phyloP scores from a whole-genome alignment of 1,284 basidiomycete genomes.

The Apiotrichum mycotoxinovorans region DNA sequence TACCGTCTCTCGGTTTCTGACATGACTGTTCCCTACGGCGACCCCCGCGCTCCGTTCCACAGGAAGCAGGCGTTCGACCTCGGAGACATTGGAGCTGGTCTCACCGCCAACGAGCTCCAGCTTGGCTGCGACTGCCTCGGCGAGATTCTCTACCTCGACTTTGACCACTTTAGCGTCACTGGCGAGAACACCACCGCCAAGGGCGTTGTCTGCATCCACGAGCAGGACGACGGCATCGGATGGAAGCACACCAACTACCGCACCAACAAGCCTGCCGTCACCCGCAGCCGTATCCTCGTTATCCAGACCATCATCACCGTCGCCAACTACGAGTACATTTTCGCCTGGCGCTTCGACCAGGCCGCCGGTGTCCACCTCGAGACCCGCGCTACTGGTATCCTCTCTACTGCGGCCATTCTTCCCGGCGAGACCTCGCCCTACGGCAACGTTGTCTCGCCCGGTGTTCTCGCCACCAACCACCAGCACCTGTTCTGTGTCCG shows the following conservation, averaged over 20 bases:
- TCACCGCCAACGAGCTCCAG: slow-evolving; percentile 48
- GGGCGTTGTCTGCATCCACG: slow-evolving; percentile 51
- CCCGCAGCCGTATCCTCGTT: slow-evolving; percentile 47
- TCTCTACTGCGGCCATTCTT: slow-evolving; percentile 48
- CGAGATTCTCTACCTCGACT: slow-evolving; percentile 47
- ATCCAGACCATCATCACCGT: slow-evolving; percentile 51
- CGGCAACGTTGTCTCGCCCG: slow-evolving; percentile 50
- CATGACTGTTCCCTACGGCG: slow-evolving; percentile 53
- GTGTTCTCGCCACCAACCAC: slow-evolving; percentile 49
- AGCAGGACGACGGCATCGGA: slow-evolving; percentile 50
- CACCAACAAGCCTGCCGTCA: slow-evolving; percentile 39
- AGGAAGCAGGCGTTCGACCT: slow-evolving; percentile 51
- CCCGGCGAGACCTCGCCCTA: slow-evolving; percentile 48
- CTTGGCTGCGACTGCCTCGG: slow-evolving; percentile 53
- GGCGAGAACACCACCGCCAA: slow-evolving; percentile 23
- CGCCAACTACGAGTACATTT: slow-evolving; percentile 45
- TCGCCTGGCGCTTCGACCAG: slow-evolving; percentile 50
- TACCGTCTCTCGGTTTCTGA: slow-evolving; percentile 50
- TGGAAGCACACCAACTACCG: slow-evolving; percentile 54
- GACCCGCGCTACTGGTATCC: slow-evolving; percentile 51
- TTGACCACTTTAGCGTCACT: slow-evolving; percentile 32
- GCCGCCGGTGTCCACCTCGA: slow-evolving; percentile 51
- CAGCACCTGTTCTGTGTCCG: slow-evolving; percentile 52
- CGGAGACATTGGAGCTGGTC: slow-evolving; percentile 50
- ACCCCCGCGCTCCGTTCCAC: slow-evolving; percentile 40